Evolutionary conservation across 208 protist genomes (phyloP).

Genomic region (Leishmania arabica): DNA sequence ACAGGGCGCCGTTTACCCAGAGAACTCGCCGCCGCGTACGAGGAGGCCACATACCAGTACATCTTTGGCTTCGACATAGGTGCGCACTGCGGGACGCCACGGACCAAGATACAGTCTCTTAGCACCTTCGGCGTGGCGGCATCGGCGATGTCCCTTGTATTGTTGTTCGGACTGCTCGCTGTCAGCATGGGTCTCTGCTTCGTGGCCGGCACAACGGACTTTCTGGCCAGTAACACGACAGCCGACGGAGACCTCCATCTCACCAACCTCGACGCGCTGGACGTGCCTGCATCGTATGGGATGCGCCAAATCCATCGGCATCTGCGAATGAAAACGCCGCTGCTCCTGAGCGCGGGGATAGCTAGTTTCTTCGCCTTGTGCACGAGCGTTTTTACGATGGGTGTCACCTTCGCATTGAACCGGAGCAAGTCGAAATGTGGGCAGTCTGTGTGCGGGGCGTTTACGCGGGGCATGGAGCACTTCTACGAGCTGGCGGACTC

Average conservation of each 20-base stretch:
- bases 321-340: slow-evolving; percentile 21
- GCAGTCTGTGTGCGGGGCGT: slow-evolving; percentile 33
- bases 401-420: slow-evolving; percentile 27
- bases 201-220: slow-evolving; percentile 24
- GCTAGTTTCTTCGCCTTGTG: slow-evolving; percentile 20
- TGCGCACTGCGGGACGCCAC: slow-evolving; percentile 27
- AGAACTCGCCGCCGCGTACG: not conserved
- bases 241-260: slow-evolving; percentile 19
- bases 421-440: slow-evolving; percentile 44
- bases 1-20: not conserved
- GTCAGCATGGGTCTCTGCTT: slow-evolving; percentile 30
- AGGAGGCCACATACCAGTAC: slow-evolving; percentile 32
- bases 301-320: slow-evolving; percentile 24
- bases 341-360: slow-evolving; percentile 24
- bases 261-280: slow-evolving; percentile 16
- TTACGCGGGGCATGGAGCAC: slow-evolving; percentile 35
- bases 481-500: slow-evolving; percentile 25
- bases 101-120: slow-evolving; percentile 6
- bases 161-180: slow-evolving; percentile 17
- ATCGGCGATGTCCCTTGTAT: slow-evolving; percentile 29
- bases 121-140: slow-evolving; percentile 27
- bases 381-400: slow-evolving; percentile 38
- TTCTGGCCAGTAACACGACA: slow-evolving; percentile 20
- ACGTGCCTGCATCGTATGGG: slow-evolving; percentile 21
- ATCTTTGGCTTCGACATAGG: slow-evolving; percentile 54